These are phyloP conservation scores for Vitis riparia DNA, from an alignment of 164 flowering plant species.

Conservation along the genomic window DNA sequence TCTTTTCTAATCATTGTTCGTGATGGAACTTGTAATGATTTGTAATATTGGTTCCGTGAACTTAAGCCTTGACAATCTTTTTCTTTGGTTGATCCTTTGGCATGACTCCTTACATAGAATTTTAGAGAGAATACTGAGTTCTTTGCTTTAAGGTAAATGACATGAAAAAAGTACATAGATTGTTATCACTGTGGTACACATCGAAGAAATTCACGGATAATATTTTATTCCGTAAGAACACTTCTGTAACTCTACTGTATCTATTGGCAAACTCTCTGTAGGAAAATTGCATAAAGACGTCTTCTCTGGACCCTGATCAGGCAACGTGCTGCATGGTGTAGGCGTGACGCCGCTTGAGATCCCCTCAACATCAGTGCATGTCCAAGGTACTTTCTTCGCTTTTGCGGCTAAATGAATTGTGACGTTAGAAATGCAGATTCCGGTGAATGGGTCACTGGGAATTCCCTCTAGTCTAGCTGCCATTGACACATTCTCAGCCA, in stretches of 20 bases:
- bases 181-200: neutral
- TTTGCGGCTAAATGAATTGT: slow-evolving; percentile 46
- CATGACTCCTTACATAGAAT: no score
- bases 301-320: slow-evolving; percentile 36
- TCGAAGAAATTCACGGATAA: neutral
- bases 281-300: slow-evolving; percentile 46
- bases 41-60: no score
- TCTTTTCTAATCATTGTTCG: neutral
- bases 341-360: slow-evolving; percentile 53
- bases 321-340: slow-evolving; percentile 42
- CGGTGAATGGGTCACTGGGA: slow-evolving; percentile 46
- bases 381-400: slow-evolving; percentile 59
- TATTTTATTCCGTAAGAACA: slow-evolving; percentile 29
- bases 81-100: no score
- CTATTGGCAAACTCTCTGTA: slow-evolving; percentile 40
- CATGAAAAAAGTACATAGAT: neutral
- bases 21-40: neutral
- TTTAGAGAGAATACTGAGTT: no score
- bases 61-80: no score
- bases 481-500: slow-evolving; percentile 59
- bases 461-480: slow-evolving; percentile 65
- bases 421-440: slow-evolving; percentile 64
- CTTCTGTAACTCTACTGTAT: slow-evolving; percentile 27
- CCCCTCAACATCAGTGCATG: slow-evolving; percentile 55
- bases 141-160: no score